Evolutionary conservation across 2,329 filamentous ascomycete genomes (phyloP).

Genomic region (Fusarium foetens): DNA sequence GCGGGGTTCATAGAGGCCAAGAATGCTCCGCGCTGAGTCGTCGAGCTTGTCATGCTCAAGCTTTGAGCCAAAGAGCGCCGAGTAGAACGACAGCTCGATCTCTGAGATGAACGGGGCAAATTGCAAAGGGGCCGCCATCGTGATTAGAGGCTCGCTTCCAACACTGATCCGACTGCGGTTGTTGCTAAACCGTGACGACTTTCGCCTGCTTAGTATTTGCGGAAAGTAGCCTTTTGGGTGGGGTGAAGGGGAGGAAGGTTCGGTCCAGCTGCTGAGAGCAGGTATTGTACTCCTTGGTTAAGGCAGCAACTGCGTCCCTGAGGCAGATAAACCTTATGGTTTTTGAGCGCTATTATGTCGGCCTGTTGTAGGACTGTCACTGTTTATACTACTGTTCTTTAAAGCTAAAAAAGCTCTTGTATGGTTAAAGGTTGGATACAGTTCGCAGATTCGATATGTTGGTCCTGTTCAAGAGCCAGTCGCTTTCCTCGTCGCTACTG

Average conservation of each 20-base stretch:
- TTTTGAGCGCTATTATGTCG: background rate
- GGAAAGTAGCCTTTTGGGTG: too few species aligned
- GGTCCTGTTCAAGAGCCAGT: too few species aligned
- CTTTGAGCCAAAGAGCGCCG: conserved; percentile 89
- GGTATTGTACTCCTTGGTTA: background rate
- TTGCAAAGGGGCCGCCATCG: conserved; percentile 64
- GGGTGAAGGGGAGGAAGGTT: background rate
- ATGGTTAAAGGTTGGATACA: too few species aligned
- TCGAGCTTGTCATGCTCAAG: conserved; percentile 98
- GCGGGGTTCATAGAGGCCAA: conserved; percentile 90
- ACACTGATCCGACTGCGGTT: too few species aligned
- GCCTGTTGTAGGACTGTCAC: background rate
- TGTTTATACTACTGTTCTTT: background rate
- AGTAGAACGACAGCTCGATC: conserved; percentile 95
- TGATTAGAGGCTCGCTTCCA: too few species aligned
- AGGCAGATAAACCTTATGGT: background rate
- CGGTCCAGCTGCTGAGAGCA: background rate
- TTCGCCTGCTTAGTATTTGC: too few species aligned
- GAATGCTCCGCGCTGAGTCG: conserved; percentile 86
- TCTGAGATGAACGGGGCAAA: conserved; percentile 94
- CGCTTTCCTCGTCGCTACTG: background rate
- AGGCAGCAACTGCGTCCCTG: background rate
- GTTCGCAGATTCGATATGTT: background rate
- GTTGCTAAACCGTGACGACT: too few species aligned
- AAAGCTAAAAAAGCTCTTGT: background rate